Conservation (phyloP, 345 rosid genomes). For the Citrus unshiu region DNA sequence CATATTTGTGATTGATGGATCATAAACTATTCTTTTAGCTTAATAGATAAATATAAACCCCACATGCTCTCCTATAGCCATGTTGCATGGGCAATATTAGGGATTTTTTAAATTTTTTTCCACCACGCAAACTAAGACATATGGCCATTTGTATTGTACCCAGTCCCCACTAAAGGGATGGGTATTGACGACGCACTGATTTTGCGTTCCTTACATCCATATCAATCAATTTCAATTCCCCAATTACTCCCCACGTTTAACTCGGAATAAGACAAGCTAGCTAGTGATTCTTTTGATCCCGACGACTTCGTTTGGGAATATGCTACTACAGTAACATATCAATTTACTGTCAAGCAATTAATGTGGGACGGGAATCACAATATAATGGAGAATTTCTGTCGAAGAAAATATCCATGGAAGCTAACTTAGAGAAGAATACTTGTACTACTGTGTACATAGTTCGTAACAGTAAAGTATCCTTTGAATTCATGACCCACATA, state of each 20-base stretch:
- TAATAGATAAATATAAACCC: neutral
- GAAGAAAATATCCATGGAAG: too few species aligned
- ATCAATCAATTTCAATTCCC: neutral
- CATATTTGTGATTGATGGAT: neutral
- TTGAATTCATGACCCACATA: neutral
- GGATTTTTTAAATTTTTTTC: constrained; percentile 6
- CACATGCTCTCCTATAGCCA: constrained; percentile 8
- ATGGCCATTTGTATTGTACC: neutral
- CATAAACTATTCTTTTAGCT: neutral
- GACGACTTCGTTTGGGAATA: too few species aligned
- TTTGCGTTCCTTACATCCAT: neutral
- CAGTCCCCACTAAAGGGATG: constrained; percentile 13
- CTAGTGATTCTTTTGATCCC: too few species aligned
- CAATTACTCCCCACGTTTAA: neutral
- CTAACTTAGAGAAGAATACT: too few species aligned
- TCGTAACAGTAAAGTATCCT: too few species aligned
- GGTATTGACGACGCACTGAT: neutral
- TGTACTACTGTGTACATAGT: too few species aligned
- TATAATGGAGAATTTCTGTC: too few species aligned
- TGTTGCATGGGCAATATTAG: constrained; percentile 7
- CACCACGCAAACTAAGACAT: constrained; percentile 9
- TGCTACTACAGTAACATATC: too few species aligned
- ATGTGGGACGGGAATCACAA: too few species aligned
- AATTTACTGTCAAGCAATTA: too few species aligned
- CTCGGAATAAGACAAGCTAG: neutral